phyloP scores from a whole-genome alignment of 2,329 filamentous ascomycete genomes.

The Fusarium euwallaceae region DNA sequence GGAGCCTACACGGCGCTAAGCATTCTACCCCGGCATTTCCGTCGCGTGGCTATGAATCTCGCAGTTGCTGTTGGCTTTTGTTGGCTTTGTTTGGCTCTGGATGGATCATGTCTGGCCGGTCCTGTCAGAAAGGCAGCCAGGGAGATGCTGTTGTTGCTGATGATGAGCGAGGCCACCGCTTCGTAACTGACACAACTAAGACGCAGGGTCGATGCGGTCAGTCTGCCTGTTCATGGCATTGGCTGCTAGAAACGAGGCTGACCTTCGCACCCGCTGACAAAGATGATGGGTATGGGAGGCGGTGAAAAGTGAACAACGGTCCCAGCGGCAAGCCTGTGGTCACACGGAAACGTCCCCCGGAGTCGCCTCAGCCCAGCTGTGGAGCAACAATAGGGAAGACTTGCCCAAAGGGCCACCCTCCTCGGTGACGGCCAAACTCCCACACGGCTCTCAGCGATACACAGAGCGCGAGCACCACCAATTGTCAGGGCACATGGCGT shows the following conservation, averaged over 20 bases:
- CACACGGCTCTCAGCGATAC: constrained; percentile 29
- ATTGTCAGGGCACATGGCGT: constrained; percentile 39
- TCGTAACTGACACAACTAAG: constrained; percentile 1
- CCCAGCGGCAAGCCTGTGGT: constrained; percentile 34
- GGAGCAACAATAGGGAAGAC: constrained; percentile 39
- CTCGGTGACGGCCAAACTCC: constrained; percentile 24
- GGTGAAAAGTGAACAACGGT: constrained; percentile 44
- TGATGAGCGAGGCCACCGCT: background rate
- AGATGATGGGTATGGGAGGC: constrained; percentile 39
- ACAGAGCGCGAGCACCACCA: constrained; percentile 32
- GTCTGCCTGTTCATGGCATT: constrained; percentile 32
- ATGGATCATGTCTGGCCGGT: background rate
- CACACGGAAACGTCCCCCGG: constrained; percentile 47
- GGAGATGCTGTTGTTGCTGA: background rate
- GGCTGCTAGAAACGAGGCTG: constrained; percentile 29
- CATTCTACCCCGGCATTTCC: constrained; percentile 45
- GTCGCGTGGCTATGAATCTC: constrained; percentile 42
- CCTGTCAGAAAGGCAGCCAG: background rate
- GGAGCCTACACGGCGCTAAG: constrained; percentile 34
- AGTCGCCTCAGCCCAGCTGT: constrained; percentile 43
- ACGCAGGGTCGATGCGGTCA: constrained; percentile 30
- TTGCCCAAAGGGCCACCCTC: constrained; percentile 38
- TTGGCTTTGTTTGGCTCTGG: background rate
- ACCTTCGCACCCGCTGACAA: constrained; percentile 25
- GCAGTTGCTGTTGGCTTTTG: constrained; percentile 7